These are phyloP conservation scores for Acarospora socialis DNA, from an alignment of 2,329 filamentous ascomycete genomes.

Conservation along the genomic window DNA sequence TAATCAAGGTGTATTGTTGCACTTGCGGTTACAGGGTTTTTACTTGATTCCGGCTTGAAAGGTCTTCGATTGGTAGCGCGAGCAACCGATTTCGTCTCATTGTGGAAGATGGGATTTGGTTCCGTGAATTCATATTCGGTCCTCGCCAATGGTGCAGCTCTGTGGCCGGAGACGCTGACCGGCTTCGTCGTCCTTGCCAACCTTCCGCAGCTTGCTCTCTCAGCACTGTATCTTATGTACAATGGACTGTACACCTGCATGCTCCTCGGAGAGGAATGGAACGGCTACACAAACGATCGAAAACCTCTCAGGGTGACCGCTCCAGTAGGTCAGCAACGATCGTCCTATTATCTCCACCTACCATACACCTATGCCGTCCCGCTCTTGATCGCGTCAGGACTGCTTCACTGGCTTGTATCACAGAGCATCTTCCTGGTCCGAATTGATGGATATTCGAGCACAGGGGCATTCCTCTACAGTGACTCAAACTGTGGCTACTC, in stretches of 20 bases:
- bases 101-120: conserved; percentile 1
- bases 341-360: conserved; percentile 30
- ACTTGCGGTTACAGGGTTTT: no score
- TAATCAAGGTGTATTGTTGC: no score
- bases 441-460: no score
- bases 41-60: no score
- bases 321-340: conserved; percentile 27
- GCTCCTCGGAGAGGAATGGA: conserved; percentile 34
- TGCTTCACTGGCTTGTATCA: conserved; percentile 34
- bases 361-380: conserved; percentile 30
- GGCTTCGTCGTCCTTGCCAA: conserved; percentile 25
- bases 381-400: conserved; percentile 19
- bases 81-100: no score
- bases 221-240: conserved; percentile 20
- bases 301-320: conserved; percentile 31
- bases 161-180: no score
- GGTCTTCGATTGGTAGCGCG: no score
- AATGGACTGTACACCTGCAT: conserved; percentile 30
- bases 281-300: conserved; percentile 22
- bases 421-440: conserved; percentile 33
- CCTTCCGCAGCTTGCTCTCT: conserved; percentile 20
- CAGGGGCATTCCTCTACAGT: no score
- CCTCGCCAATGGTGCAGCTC: no score
- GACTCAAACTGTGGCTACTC: conserved; percentile 1
- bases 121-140: not conserved